Base-by-base conservation (phyloP, 2,329 filamentous ascomycete species). In the Aspergillus fumigatiaffinis region DNA sequence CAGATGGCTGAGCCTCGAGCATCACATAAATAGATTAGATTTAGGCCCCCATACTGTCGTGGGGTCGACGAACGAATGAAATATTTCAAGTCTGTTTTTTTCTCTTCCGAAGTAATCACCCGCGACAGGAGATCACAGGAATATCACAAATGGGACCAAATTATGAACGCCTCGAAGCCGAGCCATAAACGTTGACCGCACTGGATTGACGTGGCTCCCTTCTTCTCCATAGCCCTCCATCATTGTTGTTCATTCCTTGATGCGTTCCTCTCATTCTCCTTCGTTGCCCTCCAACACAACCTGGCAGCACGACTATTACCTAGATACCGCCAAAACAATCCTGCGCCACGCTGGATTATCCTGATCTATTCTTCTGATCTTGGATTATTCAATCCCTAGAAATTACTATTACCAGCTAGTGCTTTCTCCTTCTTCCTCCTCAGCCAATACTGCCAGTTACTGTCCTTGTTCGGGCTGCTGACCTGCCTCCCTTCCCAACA, bases 271-370 rank as follows among this genome's bases (percentile, higher is more conserved):
- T 44, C 57, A 55, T 61, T 61, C 59, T 61, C 54, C 47, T 57
- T 57, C 54, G 57, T 61, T 59, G 59, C 57, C 57, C 57, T 58
- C 56, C 52, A 51, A 54, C 52, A 50, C 41, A 48, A 55, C 41
- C 23, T 23, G 23, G 23, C 41, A 44, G 3, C n/a, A 35, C 32
- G 4, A 7, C 14, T 17, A 35, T 10, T 29, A 10, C 28, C 25
- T 29, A 12, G 28, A 29, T 35, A 38, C 20, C 42, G 21, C 42
- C 42, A 46, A 23, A 46, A 46, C 42, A 46, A 10, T 49, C 51
- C 55, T 60, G 49, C 55, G 60, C 55, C 60, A 60, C 55, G 41
- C 35, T 26, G 20, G 29, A 49, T 52, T 29, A 10, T 46, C 20
- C 21, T 23, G 20, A 46, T 46, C n/a, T 20, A 23, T 46, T 21